Conservation (phyloP, 1,284 basidiomycete genomes). For the Trametes versicolor region DNA sequence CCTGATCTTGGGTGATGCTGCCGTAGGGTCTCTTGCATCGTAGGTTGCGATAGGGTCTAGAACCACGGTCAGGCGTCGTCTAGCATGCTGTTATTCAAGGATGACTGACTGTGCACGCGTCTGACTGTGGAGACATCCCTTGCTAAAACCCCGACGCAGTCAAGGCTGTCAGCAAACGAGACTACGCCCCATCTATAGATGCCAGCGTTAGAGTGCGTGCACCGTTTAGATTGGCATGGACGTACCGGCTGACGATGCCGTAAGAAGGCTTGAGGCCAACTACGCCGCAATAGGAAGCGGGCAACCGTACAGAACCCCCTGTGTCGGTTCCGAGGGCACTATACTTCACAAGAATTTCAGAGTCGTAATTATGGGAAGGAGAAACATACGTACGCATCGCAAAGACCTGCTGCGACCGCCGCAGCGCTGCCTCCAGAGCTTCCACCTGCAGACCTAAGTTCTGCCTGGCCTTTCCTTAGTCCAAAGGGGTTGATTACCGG, state of each 20-base stretch:
- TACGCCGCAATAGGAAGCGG: constrained; percentile 94
- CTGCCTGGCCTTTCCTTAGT: constrained; percentile 22
- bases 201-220: too few species aligned
- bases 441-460: constrained; percentile 79
- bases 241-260: constrained; percentile 86
- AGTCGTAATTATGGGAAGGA: background rate
- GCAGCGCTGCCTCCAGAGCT: constrained; percentile 89
- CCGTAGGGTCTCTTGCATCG: constrained; percentile 86
- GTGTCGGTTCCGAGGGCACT: constrained; percentile 96
- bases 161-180: constrained; percentile 93
- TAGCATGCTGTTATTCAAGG: background rate
- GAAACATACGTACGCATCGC: constrained; percentile 70
- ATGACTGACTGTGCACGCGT: constrained; percentile 69
- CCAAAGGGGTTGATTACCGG: constrained; percentile 82
- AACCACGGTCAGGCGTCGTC: background rate
- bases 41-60: constrained; percentile 71
- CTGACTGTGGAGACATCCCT: constrained; percentile 59
- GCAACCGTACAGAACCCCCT: constrained; percentile 92
- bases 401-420: constrained; percentile 81
- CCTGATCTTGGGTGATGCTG: constrained; percentile 59
- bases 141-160: constrained; percentile 91
- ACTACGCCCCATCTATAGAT: constrained; percentile 85
- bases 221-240: background rate
- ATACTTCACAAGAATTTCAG: constrained; percentile 26
- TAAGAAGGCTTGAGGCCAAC: constrained; percentile 96